Conservation (phyloP, 805 yeast species). For the Yamadazyma akitaensis region DNA sequence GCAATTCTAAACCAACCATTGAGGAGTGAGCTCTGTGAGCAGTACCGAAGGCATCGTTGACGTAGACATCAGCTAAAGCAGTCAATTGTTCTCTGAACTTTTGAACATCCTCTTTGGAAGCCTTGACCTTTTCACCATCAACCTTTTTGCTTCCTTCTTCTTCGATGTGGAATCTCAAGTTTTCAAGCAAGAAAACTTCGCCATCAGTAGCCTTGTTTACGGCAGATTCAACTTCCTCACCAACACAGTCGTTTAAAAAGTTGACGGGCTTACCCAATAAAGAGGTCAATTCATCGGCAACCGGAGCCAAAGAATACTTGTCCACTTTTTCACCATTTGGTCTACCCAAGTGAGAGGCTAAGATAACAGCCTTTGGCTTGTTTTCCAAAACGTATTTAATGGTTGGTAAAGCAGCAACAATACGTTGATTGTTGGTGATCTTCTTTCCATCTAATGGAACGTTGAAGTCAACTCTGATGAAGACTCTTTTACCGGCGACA, state of each 20-base stretch:
- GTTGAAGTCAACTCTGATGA: conserved; percentile 97
- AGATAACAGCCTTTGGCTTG: conserved; percentile 83
- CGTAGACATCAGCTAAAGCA: conserved; percentile 92
- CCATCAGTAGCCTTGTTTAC: conserved; percentile 75
- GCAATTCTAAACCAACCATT: conserved; percentile 95
- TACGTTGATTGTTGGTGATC: conserved; percentile 99
- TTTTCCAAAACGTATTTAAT: conserved; percentile 91
- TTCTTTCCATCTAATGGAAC: conserved; percentile 93
- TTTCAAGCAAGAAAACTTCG: conserved; percentile 86
- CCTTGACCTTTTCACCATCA: conserved; percentile 91
- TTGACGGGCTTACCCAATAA: conserved; percentile 68
- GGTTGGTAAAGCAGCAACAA: conserved; percentile 99
- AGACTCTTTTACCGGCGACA: conserved; percentile 89
- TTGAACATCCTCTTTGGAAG: conserved; percentile 77
- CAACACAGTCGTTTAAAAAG: conserved; percentile 91
- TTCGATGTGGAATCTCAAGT: conserved; percentile 97
- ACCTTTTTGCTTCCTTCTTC: conserved; percentile 87
- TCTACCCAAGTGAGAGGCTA: conserved; percentile 98
- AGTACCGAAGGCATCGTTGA: conserved; percentile 98
- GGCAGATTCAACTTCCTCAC: conserved; percentile 79
- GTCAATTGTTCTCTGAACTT: conserved; percentile 88
- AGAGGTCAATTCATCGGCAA: conserved; percentile 81
- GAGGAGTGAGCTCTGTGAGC: conserved; percentile 99
- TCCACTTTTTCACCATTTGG: conserved; percentile 91
- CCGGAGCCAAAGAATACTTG: conserved; percentile 91